Evolutionary conservation across 805 yeast species (phyloP).

Genomic region (Zygotorulaspora sp.): DNA sequence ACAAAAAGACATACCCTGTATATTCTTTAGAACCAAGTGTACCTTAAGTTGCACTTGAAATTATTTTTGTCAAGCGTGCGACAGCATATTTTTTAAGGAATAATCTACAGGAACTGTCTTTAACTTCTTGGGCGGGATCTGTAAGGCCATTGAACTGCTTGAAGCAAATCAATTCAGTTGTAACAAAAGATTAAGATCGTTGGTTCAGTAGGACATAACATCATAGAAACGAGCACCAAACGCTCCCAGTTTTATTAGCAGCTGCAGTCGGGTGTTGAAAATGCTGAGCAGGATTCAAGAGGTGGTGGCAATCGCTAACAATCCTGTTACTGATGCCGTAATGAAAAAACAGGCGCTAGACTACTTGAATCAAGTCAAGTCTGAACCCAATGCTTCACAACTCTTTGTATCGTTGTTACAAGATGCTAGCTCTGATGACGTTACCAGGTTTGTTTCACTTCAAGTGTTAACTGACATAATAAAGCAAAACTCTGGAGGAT

Average conservation of each 20-base stretch:
- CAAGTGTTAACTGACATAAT: constrained; percentile 31
- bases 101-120: neutral
- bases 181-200: no score
- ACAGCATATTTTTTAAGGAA: neutral
- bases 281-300: constrained; percentile 63
- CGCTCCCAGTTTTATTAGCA: no score
- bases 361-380: constrained; percentile 28
- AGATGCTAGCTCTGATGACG: constrained; percentile 25
- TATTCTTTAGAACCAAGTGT: neutral
- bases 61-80: neutral
- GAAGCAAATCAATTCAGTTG: neutral
- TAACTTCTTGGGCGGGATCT: neutral
- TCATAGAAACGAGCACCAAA: no score
- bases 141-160: neutral
- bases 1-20: neutral
- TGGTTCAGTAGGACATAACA: no score
- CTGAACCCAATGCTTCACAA: constrained; percentile 27
- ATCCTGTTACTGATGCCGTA: constrained; percentile 56
- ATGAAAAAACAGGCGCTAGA: constrained; percentile 54
- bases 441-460: constrained; percentile 33
- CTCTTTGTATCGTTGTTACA: constrained; percentile 25
- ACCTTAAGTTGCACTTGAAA: neutral
- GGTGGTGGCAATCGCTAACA: constrained; percentile 80
- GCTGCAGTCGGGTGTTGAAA: no score
- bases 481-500: constrained; percentile 8